Evolutionary conservation across 2,329 filamentous ascomycete genomes (phyloP).

Genomic region (Truncatella angustata): DNA sequence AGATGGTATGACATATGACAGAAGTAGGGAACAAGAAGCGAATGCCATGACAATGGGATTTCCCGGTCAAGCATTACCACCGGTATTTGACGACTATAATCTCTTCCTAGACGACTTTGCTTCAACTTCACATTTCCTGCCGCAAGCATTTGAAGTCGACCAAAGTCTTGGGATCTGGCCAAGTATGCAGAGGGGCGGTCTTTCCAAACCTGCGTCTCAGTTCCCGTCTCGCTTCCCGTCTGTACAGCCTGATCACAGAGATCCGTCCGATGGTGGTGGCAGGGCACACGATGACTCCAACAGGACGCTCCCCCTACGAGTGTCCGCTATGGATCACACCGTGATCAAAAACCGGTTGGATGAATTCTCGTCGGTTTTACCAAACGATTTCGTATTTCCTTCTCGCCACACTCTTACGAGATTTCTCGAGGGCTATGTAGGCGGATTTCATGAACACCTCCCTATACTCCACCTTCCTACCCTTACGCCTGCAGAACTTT

Average conservation of each 20-base stretch:
- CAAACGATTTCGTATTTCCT: slow-evolving; percentile 64
- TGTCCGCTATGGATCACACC: slow-evolving; percentile 53
- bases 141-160: slow-evolving; percentile 53
- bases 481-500: slow-evolving; percentile 60
- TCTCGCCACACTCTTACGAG: slow-evolving; percentile 67
- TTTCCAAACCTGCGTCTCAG: slow-evolving; percentile 48
- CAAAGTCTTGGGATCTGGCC: slow-evolving; percentile 53
- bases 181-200: slow-evolving; percentile 38
- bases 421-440: slow-evolving; percentile 69
- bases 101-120: slow-evolving; percentile 58
- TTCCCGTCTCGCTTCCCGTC: slow-evolving; percentile 56
- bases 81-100: slow-evolving; percentile 55
- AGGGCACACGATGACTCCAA: slow-evolving; percentile 40
- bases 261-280: slow-evolving; percentile 34
- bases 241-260: slow-evolving; percentile 51
- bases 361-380: slow-evolving; percentile 59
- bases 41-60: slow-evolving; percentile 40
- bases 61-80: slow-evolving; percentile 34
- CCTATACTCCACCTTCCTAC: slow-evolving; percentile 68
- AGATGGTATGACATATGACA: slow-evolving; percentile 49
- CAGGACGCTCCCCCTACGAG: slow-evolving; percentile 40
- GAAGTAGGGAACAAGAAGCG: slow-evolving; percentile 43
- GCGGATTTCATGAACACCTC: slow-evolving; percentile 59
- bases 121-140: slow-evolving; percentile 53
- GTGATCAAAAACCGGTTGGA: slow-evolving; percentile 58